Evolutionary conservation across 2,329 filamentous ascomycete species (phyloP), one percentile per base, ranked within the genome.

Genomic region (Ophiostoma pallidulum): DNA sequence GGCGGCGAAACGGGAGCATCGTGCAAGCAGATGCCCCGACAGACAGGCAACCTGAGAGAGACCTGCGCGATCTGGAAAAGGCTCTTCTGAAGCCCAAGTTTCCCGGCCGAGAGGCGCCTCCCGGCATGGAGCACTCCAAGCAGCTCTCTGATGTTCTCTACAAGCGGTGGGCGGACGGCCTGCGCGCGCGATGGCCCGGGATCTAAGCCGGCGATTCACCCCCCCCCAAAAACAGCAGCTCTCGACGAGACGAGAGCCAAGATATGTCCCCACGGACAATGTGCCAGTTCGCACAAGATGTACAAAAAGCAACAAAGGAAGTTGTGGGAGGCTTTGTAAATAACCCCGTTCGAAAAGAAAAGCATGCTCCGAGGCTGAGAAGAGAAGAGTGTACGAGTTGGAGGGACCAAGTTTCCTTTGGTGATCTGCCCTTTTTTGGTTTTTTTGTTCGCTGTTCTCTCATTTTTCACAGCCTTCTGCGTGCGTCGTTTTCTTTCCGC

Each of bases 61-160:
- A 70, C 36, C 35, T 58, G 39, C 62, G 64, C 28, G 70, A 76
- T 41, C 63, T 59, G 42, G 75, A 75, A 47, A 75, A 68, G 57
- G 61, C 67, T 20, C 63, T 66, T 2, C 54, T 77, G 9, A 71
- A 75, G 55, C 65, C 70, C 14, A 76, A 71, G 56, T 78, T 75
- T 46, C 77, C 76, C 2, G 75, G 75, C 2, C 71, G 73, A 33
- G 68, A 74, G 45, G 60, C 74, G 2, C 66, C 67, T 40, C 75
- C 80, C 1, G 91, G 89, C 2, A 91, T 96, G 86, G 90, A 96
- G 64, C 91, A 96, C 65, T 86, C 84, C 55, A 87, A 88, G 60
- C 80, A 94, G 61, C 73, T 97, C 32, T 87, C 86, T 1, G 89
- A 96, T 62, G 86, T 94, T 18, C 75, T 98, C 18, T 97, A 96